Evolutionary conservation across 2,329 filamentous ascomycete genomes (phyloP), one percentile per base, ranked within the genome.

Genomic region (Helminthosporium solani): DNA sequence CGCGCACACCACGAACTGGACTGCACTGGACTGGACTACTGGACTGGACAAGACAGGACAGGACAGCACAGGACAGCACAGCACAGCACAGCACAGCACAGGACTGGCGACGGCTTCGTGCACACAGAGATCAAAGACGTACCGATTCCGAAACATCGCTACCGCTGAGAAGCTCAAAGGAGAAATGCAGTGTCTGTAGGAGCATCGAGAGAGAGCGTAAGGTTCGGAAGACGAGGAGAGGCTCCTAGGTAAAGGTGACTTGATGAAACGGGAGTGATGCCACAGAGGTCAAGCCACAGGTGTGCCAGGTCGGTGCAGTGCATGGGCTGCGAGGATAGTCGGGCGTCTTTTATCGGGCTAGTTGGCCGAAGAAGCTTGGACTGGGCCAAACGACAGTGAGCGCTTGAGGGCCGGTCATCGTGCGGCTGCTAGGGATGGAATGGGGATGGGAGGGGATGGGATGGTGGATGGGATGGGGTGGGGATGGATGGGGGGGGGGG

Each of bases 111-210:
- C n/a, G n/a, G n/a, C n/a, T n/a, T n/a, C n/a, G n/a, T n/a, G n/a
- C n/a, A 42, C 40, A 47, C 47, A 30, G 49, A 31, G 36, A 36
- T 25, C 37, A 33, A 42, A 34, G 43, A 68, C 72, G 47, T 66
- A 75, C 73, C 73, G 66, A 58, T 76, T 75, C 56, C 72, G 72
- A 69, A 76, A 76, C 73, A 76, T 75, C 58, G 64, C 66, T 56
- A 76, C 75, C 58, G 64, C 66, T 56, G 47, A 46, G 56, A 49
- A 56, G 60, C 56, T 68, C 58, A 54, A 57, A 52, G 60, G 54
- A 59, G 57, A 53, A 46, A 50, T 47, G 38, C 54, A 48, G 55
- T 43, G 41, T 45, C 47, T 49, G 46, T 42, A 50, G 50, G 55
- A 52, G 62, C 66, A 70, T 69, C 58, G 60, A 68, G 61, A 57